These are phyloP conservation scores for Coprinellus micaceus DNA, from an alignment of 768 basidiomycete genomes.

Conservation along the genomic window DNA sequence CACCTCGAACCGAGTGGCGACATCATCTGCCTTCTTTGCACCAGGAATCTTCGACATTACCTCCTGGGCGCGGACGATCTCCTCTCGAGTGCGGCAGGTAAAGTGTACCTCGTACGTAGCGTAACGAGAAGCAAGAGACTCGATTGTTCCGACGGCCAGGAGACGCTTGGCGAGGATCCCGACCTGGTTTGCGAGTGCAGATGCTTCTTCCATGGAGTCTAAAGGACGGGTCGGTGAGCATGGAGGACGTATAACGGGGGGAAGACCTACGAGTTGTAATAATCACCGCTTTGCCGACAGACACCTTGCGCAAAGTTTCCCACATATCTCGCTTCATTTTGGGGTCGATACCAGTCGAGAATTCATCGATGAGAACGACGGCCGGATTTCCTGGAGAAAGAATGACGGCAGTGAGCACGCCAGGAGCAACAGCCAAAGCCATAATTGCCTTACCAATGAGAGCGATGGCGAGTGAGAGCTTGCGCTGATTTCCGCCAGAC, in stretches of 20 bases:
- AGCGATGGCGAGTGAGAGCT: constrained; percentile 72
- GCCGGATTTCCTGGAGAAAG: constrained; percentile 58
- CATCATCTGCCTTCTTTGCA: constrained; percentile 64
- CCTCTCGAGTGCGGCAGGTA: constrained; percentile 60
- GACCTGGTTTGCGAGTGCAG: constrained; percentile 70
- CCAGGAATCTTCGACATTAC: constrained; percentile 62
- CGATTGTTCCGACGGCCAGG: constrained; percentile 67
- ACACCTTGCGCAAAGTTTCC: constrained; percentile 62
- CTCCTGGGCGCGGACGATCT: constrained; percentile 50
- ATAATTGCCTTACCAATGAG: constrained; percentile 34
- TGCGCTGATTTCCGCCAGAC: constrained; percentile 78
- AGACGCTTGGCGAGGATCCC: constrained; percentile 71
- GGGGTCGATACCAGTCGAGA: constrained; percentile 79
- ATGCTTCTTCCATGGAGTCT: constrained; percentile 86
- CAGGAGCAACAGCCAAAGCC: too few relatives aligned
- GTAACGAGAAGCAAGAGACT: constrained; percentile 60
- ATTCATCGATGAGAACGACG: constrained; percentile 79
- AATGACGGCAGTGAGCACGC: not conserved
- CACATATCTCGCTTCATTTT: constrained; percentile 86
- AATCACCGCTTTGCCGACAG: constrained; percentile 64
- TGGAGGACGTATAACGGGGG: not conserved
- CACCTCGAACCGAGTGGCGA: constrained; percentile 73
- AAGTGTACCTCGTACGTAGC: constrained; percentile 78
- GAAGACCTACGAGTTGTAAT: constrained; percentile 62
- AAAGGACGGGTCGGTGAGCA: not conserved